Evolutionary conservation across 2,329 filamentous ascomycete species (phyloP).

Genomic region (Aspergillus uvarum): DNA sequence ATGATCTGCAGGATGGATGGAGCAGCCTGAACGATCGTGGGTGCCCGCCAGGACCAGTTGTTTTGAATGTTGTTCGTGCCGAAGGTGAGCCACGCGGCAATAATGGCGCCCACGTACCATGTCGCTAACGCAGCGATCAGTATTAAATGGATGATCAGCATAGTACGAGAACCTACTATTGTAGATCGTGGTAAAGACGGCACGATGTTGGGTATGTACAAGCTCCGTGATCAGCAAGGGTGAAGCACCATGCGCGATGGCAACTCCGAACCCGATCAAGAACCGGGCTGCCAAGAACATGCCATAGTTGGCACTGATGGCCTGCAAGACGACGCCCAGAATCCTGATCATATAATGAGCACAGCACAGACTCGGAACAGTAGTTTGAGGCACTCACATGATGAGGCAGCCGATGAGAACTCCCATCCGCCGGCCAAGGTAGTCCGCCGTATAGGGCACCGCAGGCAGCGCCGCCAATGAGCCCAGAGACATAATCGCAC

Average conservation of each 20-base stretch:
- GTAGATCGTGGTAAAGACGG: constrained; percentile 27
- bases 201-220: constrained; percentile 32
- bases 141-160: background rate
- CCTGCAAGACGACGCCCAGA: constrained; percentile 31
- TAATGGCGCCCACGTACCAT: constrained; percentile 51
- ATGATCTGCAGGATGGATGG: constrained; percentile 56
- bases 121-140: background rate
- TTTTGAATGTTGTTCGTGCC: constrained; percentile 39
- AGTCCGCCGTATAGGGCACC: constrained; percentile 51
- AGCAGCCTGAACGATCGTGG: constrained; percentile 59
- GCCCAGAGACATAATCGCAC: constrained; percentile 51
- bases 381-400: constrained; percentile 15
- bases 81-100: constrained; percentile 44
- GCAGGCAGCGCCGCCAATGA: constrained; percentile 50
- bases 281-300: constrained; percentile 32
- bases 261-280: constrained; percentile 31
- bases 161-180: constrained; percentile 16
- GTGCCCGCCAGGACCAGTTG: constrained; percentile 50
- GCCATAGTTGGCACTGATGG: constrained; percentile 26
- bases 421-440: constrained; percentile 48
- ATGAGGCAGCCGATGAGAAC: constrained; percentile 42
- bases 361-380: background rate
- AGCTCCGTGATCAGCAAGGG: constrained; percentile 31
- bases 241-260: constrained; percentile 27
- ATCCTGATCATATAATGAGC: constrained; percentile 15